Conservation (phyloP, 805 yeast species). For the Naumovozyma dairenensis region DNA sequence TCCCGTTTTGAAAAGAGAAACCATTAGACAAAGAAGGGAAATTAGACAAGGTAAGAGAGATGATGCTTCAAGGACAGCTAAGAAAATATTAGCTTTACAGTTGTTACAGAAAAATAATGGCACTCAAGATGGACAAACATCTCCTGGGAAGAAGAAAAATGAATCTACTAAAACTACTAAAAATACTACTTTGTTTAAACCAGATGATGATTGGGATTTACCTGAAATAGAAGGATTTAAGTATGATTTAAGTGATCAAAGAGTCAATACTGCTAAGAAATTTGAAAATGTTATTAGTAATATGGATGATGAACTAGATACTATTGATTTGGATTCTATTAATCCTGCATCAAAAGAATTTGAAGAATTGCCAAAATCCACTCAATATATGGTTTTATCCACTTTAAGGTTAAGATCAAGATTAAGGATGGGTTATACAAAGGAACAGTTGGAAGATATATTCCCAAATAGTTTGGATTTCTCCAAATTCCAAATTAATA, state of each 20-base stretch:
- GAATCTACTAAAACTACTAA: too few species aligned
- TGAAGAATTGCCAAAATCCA: conserved; percentile 61
- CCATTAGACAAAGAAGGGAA: conserved; percentile 64
- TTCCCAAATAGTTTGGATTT: conserved; percentile 86
- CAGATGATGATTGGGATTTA: conserved; percentile 73
- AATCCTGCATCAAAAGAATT: conserved; percentile 83
- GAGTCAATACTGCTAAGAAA: conserved; percentile 69
- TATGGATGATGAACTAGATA: conserved; percentile 49
- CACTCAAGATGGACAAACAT: conserved; percentile 3
- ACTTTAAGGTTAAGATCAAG: conserved; percentile 77
- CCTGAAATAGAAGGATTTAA: conserved; percentile 57
- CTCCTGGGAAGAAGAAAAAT: not conserved
- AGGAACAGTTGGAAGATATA: conserved; percentile 71
- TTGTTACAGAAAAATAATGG: conserved; percentile 38
- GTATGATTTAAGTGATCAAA: conserved; percentile 48
- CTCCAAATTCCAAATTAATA: conserved; percentile 83
- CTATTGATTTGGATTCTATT: conserved; percentile 57
- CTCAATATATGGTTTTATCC: conserved; percentile 82
- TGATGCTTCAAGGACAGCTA: conserved; percentile 65
- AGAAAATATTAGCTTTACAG: conserved; percentile 68
- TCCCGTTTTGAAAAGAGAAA: conserved; percentile 68
- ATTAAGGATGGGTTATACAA: conserved; percentile 88
- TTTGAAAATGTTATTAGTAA: conserved; percentile 47
- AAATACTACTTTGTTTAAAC: conserved; percentile 32
- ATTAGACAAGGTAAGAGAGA: conserved; percentile 66